These are phyloP conservation scores for Chaetomium globosum DNA, from an alignment of 2,329 filamentous ascomycete genomes.

Conservation along the genomic window DNA sequence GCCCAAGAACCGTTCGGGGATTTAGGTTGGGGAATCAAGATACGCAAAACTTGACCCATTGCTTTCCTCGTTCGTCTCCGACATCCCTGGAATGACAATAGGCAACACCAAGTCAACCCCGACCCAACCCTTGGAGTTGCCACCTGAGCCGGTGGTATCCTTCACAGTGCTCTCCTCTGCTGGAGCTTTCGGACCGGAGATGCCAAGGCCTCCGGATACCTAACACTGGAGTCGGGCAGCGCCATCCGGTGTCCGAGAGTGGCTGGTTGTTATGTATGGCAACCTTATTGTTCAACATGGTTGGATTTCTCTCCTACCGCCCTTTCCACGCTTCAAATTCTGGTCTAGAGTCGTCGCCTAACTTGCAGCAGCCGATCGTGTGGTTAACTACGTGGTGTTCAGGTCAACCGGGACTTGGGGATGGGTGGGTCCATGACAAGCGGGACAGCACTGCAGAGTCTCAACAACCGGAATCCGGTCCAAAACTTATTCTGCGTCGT, in stretches of 20 bases:
- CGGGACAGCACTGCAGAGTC: conserved; percentile 19
- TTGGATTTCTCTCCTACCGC: background rate
- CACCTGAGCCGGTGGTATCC: background rate
- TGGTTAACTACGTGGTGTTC: background rate
- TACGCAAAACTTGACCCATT: background rate
- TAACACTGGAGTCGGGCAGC: conserved; percentile 23
- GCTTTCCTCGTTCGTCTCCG: background rate
- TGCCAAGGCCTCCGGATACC: conserved; percentile 15
- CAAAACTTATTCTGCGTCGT: conserved; percentile 10
- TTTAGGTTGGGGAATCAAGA: background rate
- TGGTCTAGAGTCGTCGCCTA: background rate
- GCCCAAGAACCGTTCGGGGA: background rate
- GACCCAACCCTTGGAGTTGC: background rate
- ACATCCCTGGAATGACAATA: background rate
- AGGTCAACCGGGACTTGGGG: background rate
- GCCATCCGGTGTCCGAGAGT: conserved; percentile 27
- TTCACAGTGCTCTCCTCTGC: background rate
- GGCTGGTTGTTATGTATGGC: background rate
- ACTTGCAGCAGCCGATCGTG: background rate
- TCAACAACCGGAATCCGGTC: conserved; percentile 34
- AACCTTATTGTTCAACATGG: background rate
- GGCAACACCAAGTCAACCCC: background rate
- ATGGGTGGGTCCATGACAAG: conserved; percentile 13
- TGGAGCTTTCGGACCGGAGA: background rate
- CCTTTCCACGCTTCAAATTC: background rate